Evolutionary conservation across 306 rosid genomes (phyloP).

Genomic region (Mimosa bimucronata): DNA sequence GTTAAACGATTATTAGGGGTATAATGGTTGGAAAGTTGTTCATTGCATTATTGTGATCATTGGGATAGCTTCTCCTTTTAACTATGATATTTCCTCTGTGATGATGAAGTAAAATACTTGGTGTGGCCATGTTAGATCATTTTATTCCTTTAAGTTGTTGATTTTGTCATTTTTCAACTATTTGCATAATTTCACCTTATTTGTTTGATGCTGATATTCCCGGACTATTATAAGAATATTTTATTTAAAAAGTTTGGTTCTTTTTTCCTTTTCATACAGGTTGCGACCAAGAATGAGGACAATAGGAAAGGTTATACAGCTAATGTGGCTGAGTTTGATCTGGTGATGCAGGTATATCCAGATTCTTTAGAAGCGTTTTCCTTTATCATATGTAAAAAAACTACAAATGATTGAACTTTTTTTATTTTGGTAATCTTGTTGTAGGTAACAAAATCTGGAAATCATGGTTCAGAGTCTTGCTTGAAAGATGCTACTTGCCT

Average conservation of each 20-base stretch:
- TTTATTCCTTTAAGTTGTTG: not conserved
- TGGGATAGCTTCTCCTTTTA: not conserved
- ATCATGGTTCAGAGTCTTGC: conserved; percentile 81
- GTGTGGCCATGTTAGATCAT: not conserved
- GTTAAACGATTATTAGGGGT: not conserved
- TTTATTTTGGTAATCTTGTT: conserved; percentile 40
- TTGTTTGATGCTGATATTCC: not conserved
- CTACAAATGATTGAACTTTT: conserved; percentile 24
- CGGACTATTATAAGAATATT: conserved; percentile 16
- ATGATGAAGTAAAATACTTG: not conserved
- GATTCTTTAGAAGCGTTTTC: conserved; percentile 33
- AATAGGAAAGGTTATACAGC: conserved; percentile 57
- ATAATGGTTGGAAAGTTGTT: not conserved
- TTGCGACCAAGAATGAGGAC: conserved; percentile 59
- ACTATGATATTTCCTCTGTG: not conserved
- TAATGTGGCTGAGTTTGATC: conserved; percentile 88
- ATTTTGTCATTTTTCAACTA: too few species aligned
- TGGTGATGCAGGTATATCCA: conserved; percentile 86
- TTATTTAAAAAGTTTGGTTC: conserved; percentile 23
- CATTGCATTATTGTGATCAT: not conserved
- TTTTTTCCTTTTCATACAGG: conserved; percentile 55
- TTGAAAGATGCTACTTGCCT: conserved; percentile 74
- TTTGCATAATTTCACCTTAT: not conserved
- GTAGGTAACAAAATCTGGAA: conserved; percentile 83
- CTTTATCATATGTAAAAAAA: conserved; percentile 29